phyloP scores from a whole-genome alignment of 345 rosid genomes.

The Abelmoschus esculentus region DNA sequence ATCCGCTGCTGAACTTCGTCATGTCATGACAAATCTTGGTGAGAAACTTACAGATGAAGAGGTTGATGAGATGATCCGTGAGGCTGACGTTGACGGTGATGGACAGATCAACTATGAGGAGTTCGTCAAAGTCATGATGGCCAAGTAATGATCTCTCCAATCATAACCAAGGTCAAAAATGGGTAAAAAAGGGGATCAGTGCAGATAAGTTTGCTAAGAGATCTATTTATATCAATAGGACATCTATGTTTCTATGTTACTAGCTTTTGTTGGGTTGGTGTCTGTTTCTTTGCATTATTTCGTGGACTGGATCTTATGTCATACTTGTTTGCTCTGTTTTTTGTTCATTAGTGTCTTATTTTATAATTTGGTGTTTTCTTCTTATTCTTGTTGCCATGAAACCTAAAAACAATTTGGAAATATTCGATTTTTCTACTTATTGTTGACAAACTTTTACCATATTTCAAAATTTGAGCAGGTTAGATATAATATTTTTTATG shows the following conservation, averaged over 20 bases:
- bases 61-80: conserved; percentile 18
- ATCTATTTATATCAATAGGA: conserved; percentile 11
- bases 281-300: conserved; percentile 6
- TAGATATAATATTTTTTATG: too few species aligned
- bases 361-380: neutral
- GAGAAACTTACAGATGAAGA: conserved; percentile 19
- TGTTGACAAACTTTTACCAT: neutral
- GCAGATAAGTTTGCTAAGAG: conserved; percentile 15
- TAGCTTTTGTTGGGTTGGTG: conserved; percentile 9
- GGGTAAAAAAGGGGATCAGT: conserved; percentile 1
- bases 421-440: neutral
- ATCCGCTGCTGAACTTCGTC: conserved; percentile 19
- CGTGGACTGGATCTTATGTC: neutral
- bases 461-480: neutral
- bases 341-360: conserved; percentile 2
- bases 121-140: conserved; percentile 17
- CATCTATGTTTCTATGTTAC: conserved; percentile 14
- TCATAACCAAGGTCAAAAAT: conserved; percentile 1
- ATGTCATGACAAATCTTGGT: conserved; percentile 18
- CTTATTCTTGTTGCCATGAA: conserved; percentile 4
- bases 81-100: conserved; percentile 16
- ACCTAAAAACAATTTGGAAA: conserved; percentile 8
- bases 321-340: conserved; percentile 8
- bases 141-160: conserved; percentile 4
- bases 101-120: conserved; percentile 20